Conservation (phyloP, 169 alveolate species). For the Eimeria necatrix region DNA sequence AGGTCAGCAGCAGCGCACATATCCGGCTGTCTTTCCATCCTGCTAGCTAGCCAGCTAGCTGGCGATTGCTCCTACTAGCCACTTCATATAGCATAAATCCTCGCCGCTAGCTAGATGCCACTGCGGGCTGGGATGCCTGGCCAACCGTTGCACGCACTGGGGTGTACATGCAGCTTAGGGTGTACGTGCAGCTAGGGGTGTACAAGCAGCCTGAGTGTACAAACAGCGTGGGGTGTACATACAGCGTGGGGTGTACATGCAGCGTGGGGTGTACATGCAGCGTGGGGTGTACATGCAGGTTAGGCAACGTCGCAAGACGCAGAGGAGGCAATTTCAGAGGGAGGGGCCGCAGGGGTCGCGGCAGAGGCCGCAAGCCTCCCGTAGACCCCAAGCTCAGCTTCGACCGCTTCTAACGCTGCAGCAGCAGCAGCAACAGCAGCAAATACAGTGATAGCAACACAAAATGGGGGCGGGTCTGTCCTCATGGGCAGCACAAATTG, state of each 20-base stretch:
- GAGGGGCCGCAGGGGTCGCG: slow-evolving; percentile 67
- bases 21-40: neutral
- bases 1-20: slow-evolving; percentile 12
- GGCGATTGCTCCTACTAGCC: neutral
- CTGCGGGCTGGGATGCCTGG: neutral
- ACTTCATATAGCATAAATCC: no score
- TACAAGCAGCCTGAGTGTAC: no score
- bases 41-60: neutral
- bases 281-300: neutral
- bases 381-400: slow-evolving; percentile 74
- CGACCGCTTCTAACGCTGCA: slow-evolving; percentile 62
- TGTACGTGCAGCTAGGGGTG: no score
- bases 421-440: slow-evolving; percentile 35
- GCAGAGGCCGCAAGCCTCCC: slow-evolving; percentile 43
- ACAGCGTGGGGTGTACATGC: neutral
- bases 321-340: slow-evolving; percentile 42
- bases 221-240: neutral
- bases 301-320: neutral
- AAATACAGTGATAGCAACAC: neutral
- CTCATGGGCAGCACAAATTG: neutral
- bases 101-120: neutral
- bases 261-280: neutral
- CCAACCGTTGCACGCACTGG: no score
- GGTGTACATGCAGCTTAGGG: no score
- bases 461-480: neutral